Evolutionary conservation across 2,329 filamentous ascomycete species (phyloP), one percentile per base, ranked within the genome.

Genomic region (Cladophialophora yegresii): DNA sequence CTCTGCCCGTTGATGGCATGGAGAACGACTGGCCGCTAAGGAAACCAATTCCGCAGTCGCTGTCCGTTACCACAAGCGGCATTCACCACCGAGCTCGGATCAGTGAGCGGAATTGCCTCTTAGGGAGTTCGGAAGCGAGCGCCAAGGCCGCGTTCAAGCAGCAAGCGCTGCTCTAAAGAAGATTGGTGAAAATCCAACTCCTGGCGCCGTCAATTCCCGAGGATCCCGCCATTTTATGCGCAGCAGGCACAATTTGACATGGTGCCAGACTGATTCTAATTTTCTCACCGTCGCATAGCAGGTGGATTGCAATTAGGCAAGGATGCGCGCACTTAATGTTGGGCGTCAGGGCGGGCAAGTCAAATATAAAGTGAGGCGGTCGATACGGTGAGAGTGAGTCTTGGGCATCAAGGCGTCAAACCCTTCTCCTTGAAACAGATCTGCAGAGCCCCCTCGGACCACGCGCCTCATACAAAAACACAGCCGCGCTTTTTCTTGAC

Each of bases 361-460:
- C 32, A 8, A 8, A 28, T 61, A 61, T 61, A 61, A 54, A 54
- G 49, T 54, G 58, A 54, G 51, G 58, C 58, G 50, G 28, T 33
- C 16, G 49, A 23, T 50, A 54, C 23, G 58, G 49, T 54, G 51
- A 54, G 58, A 40, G 26, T 61, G 33, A 33, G 50, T 53, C 45
- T 58, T 65, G 62, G 63, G 63, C 63, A 66, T 62, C 63, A 57
- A 66, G 26, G 28, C 50, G 60, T 49, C 54, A 54, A 33, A 23
- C 51, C 54, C 33, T 61, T 54, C 47, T 53, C 47, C 28, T 36
- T 65, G 63, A 63, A 63, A 63, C 61, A 64, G 30, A 59, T 10
- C 51, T 30, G 6, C 58, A 59, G 9, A 16, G 33, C 28, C 50
- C 33, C 36, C 23, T n/a, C 2, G 3, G 47, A 28, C 58, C 57